These are phyloP conservation scores for Solanum corneliomulleri DNA, from an alignment of 257 asterid species.

Conservation along the genomic window DNA sequence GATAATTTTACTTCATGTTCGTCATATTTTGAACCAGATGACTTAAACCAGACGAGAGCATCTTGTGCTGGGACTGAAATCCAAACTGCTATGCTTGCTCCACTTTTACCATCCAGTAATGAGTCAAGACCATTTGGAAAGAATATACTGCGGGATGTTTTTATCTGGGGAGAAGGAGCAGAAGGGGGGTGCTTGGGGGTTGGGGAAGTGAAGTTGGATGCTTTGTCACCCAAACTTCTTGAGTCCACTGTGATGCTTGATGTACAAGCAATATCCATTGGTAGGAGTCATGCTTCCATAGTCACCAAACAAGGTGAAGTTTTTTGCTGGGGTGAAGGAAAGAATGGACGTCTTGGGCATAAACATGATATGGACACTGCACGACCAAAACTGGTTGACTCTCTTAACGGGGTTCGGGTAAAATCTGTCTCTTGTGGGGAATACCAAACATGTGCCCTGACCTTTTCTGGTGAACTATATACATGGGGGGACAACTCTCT, in stretches of 20 bases:
- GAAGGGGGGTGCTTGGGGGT: conserved; percentile 22
- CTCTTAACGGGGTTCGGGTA: conserved; percentile 14
- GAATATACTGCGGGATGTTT: conserved; percentile 26
- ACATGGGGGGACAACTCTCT: conserved; percentile 28
- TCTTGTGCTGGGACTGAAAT: not conserved
- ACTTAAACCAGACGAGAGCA: conserved; percentile 1
- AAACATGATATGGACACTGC: conserved; percentile 22
- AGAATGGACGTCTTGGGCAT: conserved; percentile 35
- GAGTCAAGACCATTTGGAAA: not conserved
- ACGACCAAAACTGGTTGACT: conserved; percentile 20
- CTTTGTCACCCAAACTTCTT: conserved; percentile 28
- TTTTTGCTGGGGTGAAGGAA: conserved; percentile 43
- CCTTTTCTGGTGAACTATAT: conserved; percentile 28
- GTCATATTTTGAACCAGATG: conserved; percentile 15
- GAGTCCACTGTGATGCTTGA: conserved; percentile 38
- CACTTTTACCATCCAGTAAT: not conserved
- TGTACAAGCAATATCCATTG: conserved; percentile 22
- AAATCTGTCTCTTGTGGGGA: conserved; percentile 29
- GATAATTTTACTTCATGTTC: conserved; percentile 14
- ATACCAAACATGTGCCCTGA: conserved; percentile 32
- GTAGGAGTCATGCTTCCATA: conserved; percentile 28
- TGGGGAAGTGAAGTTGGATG: conserved; percentile 24
- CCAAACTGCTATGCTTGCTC: conserved; percentile 4
- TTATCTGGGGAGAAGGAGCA: conserved; percentile 42
- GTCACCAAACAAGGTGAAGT: conserved; percentile 39